A percentile compares a stretch with the other conserved stretches of the same genome.
phyloP scores from a whole-genome alignment of 1,284 basidiomycete species.

The Gomphus sp. region DNA sequence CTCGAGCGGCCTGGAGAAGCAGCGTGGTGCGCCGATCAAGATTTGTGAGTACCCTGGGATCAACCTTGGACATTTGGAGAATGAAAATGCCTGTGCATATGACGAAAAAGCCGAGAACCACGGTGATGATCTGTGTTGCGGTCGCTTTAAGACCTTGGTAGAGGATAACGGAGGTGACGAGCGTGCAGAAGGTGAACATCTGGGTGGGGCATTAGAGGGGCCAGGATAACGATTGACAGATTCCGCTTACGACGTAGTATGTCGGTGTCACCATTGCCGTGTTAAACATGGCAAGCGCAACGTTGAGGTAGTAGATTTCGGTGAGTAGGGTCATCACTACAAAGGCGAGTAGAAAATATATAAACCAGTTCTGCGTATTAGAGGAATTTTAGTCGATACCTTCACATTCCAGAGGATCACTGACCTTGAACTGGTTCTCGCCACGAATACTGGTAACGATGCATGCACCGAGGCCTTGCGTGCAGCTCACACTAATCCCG shows the following conservation, averaged over 20 bases:
- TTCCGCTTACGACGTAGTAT: conserved; percentile 43
- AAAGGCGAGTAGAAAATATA: conserved; percentile 47
- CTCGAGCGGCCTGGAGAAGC: conserved; percentile 30
- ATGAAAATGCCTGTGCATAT: conserved; percentile 52
- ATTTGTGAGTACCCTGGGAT: conserved; percentile 33
- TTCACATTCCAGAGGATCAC: neutral
- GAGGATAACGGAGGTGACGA: conserved; percentile 47
- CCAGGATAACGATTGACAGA: neutral
- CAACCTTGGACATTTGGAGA: conserved; percentile 59
- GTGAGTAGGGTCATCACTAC: conserved; percentile 44
- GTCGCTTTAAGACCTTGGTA: conserved; percentile 56
- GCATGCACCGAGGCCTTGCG: conserved; percentile 54
- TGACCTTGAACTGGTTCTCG: conserved; percentile 30
- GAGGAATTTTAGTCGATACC: conserved; percentile 15
- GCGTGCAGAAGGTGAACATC: conserved; percentile 42
- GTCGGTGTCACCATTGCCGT: conserved; percentile 43
- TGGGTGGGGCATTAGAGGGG: conserved; percentile 9
- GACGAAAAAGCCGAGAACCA: conserved; percentile 50
- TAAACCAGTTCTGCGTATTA: conserved; percentile 43
- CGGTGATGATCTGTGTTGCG: conserved; percentile 44
- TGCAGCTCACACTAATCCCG: conserved; percentile 58
- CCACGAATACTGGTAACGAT: conserved; percentile 57
- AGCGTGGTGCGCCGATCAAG: conserved; percentile 37
- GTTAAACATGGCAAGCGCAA: conserved; percentile 62
- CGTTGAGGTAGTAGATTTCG: conserved; percentile 62